These are phyloP conservation scores for Achlya hypogyna DNA, from an alignment of 352 stramenopile species.

Conservation along the genomic window DNA sequence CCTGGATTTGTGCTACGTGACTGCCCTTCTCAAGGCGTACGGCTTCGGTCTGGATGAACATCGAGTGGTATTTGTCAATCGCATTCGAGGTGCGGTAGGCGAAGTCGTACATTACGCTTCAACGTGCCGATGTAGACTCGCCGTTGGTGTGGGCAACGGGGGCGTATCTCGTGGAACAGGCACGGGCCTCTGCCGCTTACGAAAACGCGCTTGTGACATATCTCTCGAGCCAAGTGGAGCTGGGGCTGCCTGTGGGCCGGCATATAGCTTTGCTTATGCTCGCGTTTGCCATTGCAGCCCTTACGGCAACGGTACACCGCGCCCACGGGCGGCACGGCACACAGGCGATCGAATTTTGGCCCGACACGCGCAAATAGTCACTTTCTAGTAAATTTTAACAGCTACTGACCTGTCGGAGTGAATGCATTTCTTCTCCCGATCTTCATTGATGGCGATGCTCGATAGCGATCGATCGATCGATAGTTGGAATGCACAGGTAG, in stretches of 20 bases:
- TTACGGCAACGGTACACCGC: neutral
- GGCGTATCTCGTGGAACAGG: neutral
- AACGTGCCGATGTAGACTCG: neutral
- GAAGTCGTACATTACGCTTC: neutral
- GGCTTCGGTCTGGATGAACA: constrained; percentile 1
- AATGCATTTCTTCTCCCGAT: too few species aligned
- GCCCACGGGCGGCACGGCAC: neutral
- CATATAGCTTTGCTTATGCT: constrained; percentile 14
- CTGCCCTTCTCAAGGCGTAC: neutral
- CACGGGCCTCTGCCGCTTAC: neutral
- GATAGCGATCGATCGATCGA: too few species aligned
- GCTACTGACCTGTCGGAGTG: too few species aligned
- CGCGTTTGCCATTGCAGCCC: neutral
- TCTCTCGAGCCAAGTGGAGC: constrained; percentile 6
- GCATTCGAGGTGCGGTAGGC: neutral
- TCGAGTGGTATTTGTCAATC: constrained; percentile 6
- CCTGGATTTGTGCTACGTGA: constrained; percentile 4
- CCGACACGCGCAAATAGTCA: too few species aligned
- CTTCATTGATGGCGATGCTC: too few species aligned
- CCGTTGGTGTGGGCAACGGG: constrained; percentile 1
- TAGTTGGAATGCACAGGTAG: too few species aligned
- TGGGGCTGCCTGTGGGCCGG: constrained; percentile 4
- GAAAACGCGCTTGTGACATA: neutral
- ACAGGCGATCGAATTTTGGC: too few species aligned
- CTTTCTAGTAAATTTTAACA: too few species aligned